A percentile compares a stretch with the other conserved stretches of the same genome.
These are phyloP conservation scores for Coniochaeta sp. DNA, from an alignment of 2,329 filamentous ascomycete genomes.

Conservation along the genomic window DNA sequence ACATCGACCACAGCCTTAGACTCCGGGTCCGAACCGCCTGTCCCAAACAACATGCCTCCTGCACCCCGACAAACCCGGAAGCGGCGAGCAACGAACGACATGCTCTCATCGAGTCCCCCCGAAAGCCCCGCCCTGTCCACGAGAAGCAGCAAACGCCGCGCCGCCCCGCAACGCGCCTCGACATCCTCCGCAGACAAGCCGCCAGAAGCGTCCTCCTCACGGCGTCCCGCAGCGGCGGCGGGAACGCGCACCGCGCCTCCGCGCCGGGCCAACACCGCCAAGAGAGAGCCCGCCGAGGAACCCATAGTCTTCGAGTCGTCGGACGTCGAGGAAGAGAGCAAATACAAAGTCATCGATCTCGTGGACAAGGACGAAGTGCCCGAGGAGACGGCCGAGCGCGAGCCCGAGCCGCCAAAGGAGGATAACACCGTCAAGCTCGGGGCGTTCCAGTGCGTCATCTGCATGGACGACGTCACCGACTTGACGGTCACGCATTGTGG, in stretches of 20 bases:
- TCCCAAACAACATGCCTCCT: neutral
- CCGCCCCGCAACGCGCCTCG: neutral
- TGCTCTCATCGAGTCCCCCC: neutral
- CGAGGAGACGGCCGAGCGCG: slow-evolving; percentile 12
- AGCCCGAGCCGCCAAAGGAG: slow-evolving; percentile 37
- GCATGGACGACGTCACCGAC: slow-evolving; percentile 53
- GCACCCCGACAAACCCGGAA: neutral
- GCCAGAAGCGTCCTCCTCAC: neutral
- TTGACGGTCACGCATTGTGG: slow-evolving; percentile 61
- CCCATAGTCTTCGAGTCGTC: slow-evolving; percentile 16
- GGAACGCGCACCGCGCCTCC: neutral
- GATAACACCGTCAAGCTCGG: slow-evolving; percentile 35
- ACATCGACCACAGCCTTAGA: neutral
- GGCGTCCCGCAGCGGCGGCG: neutral
- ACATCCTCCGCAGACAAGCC: neutral
- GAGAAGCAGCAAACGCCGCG: neutral
- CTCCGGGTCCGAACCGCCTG: neutral
- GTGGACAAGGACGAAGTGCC: slow-evolving; percentile 30
- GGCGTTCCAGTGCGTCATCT: slow-evolving; percentile 58
- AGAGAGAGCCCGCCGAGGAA: slow-evolving; percentile 9
- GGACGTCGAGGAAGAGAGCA: slow-evolving; percentile 9
- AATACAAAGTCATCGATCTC: slow-evolving; percentile 27
- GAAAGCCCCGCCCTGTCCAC: neutral
- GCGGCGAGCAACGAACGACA: neutral
- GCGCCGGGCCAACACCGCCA: slow-evolving; percentile 1